Base-by-base conservation (phyloP, 2,329 filamentous ascomycete genomes). In the Pseudocercospora vitis region DNA sequence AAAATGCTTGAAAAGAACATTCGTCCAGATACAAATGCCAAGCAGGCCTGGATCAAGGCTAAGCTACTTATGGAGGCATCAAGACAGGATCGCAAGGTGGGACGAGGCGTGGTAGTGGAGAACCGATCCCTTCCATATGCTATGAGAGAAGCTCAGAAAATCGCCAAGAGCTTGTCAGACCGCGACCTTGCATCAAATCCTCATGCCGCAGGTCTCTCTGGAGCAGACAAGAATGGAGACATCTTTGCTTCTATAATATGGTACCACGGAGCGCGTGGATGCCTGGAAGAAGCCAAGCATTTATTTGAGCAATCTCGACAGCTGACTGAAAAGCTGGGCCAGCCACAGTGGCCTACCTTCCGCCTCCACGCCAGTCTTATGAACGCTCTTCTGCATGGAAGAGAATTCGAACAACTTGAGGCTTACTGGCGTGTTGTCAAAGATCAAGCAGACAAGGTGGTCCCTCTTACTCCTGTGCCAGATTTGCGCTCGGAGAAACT, bases 391-490 rank as follows among this genome's bases (percentile, higher is more conserved):
- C 73, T 83, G 37, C 74, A 77, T 48, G 79, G 84, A 14, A 71
- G 76, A 32, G 77, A 84, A 18, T 80, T 83, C 60, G 74, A 79
- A 4, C 77, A 81, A 48, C 83, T 92, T 16, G 78, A 82, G 57
- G 70, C 79, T 40, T 84, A 82, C 47, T 96, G 90, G 89, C 61
- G 79, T 1, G 69, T 85, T 21, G 79, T 84, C 2, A 78, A 86
- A 52, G 63, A 75, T 4, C 77, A 78, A 56, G 81, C 80, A 1
- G 72, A 77, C 50, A 70, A 74, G 31, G 42, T 64, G 16, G 59
- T 61, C 9, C 50, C 49, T 3, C 40, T 26, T 3, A 26, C 59
- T 7, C 28, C 50, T 21, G 48, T 67, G 33, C 61, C 64, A 1
- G 57, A 59, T 11, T 31, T 45, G 42, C 42, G 42, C n/a, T n/a